Percentiles rank a stretch among this genome's conserved stretches.
Evolutionary conservation across 228 moss, liverwort and hornwort species (phyloP).

Genomic region (Sphagnum magellanicum): DNA sequence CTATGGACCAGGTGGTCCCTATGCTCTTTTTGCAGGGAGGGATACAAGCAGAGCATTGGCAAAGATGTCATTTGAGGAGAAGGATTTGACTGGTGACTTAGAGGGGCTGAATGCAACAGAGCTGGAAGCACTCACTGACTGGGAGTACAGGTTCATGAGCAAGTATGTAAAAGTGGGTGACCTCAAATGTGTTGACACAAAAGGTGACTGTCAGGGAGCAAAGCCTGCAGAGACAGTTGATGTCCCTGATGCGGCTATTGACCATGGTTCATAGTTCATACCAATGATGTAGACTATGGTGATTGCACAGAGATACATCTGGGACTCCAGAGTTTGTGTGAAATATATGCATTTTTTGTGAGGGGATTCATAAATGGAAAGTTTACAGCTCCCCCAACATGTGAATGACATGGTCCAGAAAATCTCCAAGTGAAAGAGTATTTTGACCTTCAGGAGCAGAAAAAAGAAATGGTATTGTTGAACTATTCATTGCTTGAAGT

Average conservation of each 20-base stretch:
- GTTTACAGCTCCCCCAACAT: no score
- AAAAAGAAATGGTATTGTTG: no score
- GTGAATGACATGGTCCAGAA: no score
- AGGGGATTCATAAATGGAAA: no score
- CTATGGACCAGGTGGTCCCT: conserved; percentile 35
- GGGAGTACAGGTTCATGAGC: conserved; percentile 27
- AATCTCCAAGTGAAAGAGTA: no score
- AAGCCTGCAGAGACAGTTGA: neutral
- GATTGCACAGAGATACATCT: no score
- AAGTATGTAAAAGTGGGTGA: conserved; percentile 35
- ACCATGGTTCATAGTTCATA: no score
- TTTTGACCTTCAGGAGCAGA: no score
- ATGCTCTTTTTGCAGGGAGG: conserved; percentile 24
- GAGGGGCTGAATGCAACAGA: conserved; percentile 25
- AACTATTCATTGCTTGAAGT: no score
- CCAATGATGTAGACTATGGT: no score
- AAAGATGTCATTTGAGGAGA: conserved; percentile 38
- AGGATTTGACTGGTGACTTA: conserved; percentile 24
- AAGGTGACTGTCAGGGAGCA: neutral
- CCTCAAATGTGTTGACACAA: neutral
- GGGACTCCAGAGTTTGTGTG: no score
- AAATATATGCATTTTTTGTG: no score
- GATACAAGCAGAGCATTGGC: conserved; percentile 41
- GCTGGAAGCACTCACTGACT: conserved; percentile 21
- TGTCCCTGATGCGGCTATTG: neutral